Evolutionary conservation across 1,284 basidiomycete species (phyloP), one percentile per base, ranked within the genome.

Genomic region (Mycena citricolor): DNA sequence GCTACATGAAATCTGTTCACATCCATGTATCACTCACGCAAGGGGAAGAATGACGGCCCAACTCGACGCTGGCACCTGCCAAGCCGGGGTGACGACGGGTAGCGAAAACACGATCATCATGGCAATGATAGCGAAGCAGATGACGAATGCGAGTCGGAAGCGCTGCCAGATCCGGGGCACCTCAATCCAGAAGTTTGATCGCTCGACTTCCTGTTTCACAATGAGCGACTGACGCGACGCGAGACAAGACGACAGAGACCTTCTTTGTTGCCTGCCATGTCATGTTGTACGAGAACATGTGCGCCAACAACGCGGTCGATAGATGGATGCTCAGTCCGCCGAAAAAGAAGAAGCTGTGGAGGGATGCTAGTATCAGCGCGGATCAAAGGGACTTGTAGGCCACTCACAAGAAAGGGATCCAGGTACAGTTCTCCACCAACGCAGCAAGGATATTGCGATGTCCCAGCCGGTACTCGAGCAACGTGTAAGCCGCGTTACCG

Each of bases 181-280:
- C 62, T 94, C 90, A 40, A 85, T 77, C 79, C 89, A 93, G 71
- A 93, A 92, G 63, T 92, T 91, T 12, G 82, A 87, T 40, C 79
- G 73, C 62, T 88, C 82, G 40, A 87, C 85, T 58, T 83, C 81
- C 60, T 56, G 47, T 63, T 65, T 42, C 40, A 30, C 25, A 44
- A 44, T 26, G 42, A 7, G 12, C 25, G 44, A 31, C 24, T 10
- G 20, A 17, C 8, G 33, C 26, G 39, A 35, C 20, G 26, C 11
- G 13, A 17, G 30, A 43, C 36, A 28, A 17, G 26, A 32, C n/a
- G 36, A 37, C 19, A 17, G 31, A 38, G 45, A 67, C 70, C 60
- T 89, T 89, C 62, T 78, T 83, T 3, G 85, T 87, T 17, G 84
- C 84, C 11, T 77, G 78, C 86, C 86, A 91, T 8, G 75, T 79